Conservation (phyloP, 2,329 filamentous ascomycete genomes). For the Fusarium verticillioides region DNA sequence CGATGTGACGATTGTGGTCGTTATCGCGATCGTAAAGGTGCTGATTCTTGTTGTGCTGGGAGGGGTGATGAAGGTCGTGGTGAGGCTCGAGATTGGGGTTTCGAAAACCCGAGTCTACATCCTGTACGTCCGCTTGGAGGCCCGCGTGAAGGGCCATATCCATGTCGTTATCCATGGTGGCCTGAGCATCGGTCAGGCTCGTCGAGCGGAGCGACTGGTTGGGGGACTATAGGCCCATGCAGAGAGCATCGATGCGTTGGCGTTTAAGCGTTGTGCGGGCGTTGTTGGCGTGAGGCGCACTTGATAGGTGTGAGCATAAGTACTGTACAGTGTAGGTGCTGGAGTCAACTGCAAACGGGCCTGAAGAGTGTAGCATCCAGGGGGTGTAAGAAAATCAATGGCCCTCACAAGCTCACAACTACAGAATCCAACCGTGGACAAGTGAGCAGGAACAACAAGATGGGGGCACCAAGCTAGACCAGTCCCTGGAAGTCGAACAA, state of each 20-base stretch:
- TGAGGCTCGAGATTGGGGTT: slow-evolving; percentile 42
- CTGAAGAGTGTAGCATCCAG: slow-evolving; percentile 23
- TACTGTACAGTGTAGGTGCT: slow-evolving; percentile 28
- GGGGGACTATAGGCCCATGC: slow-evolving; percentile 57
- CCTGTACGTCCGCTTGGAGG: slow-evolving; percentile 44
- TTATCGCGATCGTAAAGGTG: slow-evolving; percentile 45
- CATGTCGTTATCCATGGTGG: slow-evolving; percentile 60
- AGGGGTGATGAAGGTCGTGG: slow-evolving; percentile 38
- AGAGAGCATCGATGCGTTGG: slow-evolving; percentile 62
- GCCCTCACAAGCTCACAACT: slow-evolving; percentile 35
- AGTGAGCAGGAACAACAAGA: slow-evolving; percentile 35
- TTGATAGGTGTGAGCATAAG: slow-evolving; percentile 38
- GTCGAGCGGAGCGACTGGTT: slow-evolving; percentile 55
- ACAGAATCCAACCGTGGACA: slow-evolving; percentile 30
- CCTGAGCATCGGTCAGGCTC: slow-evolving; percentile 58
- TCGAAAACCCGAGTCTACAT: slow-evolving; percentile 37
- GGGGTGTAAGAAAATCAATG: slow-evolving; percentile 28
- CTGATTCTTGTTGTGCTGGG: slow-evolving; percentile 47
- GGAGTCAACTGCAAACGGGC: slow-evolving; percentile 22
- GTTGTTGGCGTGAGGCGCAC: slow-evolving; percentile 40
- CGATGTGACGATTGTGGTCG: slow-evolving; percentile 44
- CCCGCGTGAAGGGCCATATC: slow-evolving; percentile 48
- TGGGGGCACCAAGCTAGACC: slow-evolving; percentile 20
- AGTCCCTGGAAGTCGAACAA: slow-evolving; percentile 33
- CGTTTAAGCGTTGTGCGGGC: slow-evolving; percentile 50